These are phyloP conservation scores for Candida albicans DNA, from an alignment of 1,139 yeast genomes.

Conservation along the genomic window DNA sequence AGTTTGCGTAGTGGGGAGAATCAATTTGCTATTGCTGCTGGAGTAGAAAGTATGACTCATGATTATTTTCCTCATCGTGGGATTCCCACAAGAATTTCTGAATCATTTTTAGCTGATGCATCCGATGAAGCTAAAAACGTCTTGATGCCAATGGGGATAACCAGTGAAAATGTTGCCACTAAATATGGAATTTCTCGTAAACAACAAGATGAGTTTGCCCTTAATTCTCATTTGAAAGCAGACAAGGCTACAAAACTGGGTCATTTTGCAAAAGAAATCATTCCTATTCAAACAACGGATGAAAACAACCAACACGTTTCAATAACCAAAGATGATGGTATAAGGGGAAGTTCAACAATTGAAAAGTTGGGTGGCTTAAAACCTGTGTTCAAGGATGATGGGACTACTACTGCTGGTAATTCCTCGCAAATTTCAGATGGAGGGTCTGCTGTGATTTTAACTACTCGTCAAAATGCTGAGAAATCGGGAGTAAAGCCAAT, in stretches of 20 bases:
- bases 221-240: conserved; percentile 36
- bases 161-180: conserved; percentile 25
- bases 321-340: conserved; percentile 33
- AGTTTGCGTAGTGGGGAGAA: conserved; percentile 33
- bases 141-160: conserved; percentile 71
- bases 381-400: conserved; percentile 37
- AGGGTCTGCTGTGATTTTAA: conserved; percentile 40
- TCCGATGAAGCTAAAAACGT: conserved; percentile 25
- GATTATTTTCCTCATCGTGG: conserved; percentile 44
- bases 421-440: conserved; percentile 46
- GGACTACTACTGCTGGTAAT: conserved; percentile 44
- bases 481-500: conserved; percentile 34
- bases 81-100: conserved; percentile 29
- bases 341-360: conserved; percentile 26
- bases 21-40: conserved; percentile 39
- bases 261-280: conserved; percentile 36
- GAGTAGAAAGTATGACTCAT: conserved; percentile 46
- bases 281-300: conserved; percentile 32
- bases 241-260: conserved; percentile 35
- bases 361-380: conserved; percentile 31
- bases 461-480: conserved; percentile 37
- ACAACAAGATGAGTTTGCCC: conserved; percentile 52
- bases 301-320: conserved; percentile 15
- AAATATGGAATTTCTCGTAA: conserved; percentile 59
- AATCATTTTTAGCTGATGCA: conserved; percentile 19